Evolutionary conservation across 495 filamentous ascomycete species (phyloP), one percentile per base, ranked within the genome.

Genomic region (Xylaria flabelliformis): DNA sequence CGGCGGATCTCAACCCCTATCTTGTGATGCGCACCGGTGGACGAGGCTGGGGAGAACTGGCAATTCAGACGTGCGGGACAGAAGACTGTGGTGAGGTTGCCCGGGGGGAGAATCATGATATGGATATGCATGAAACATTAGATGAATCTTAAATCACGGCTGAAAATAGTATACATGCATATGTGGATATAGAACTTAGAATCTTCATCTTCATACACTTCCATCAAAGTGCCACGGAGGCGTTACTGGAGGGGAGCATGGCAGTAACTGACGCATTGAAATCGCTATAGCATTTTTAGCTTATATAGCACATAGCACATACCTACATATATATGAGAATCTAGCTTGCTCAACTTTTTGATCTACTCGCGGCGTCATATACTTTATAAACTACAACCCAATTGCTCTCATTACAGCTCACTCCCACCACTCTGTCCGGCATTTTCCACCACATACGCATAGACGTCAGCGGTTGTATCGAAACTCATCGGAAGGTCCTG

Each of bases 11-110:
- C 13, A 91, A 95, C 72, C 84, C 89, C 9, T 78, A 83, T 9
- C 76, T 87, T 41, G 88, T 97, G 1, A 83, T 93, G 75, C 82
- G 79, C 48, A 95, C 94, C 1, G 93, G 89, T 0, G 89, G 89
- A 8, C 78, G 82, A 51, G 85, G 83, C 7, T 96, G 94, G 93
- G 83, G 84, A 73, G 80, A 86, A 21, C 77, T 86, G 12, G 79
- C 82, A 56, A 58, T 19, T 17, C 29, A 24, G 26, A 50, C 51
- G n/a, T 21, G n/a, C 2, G 19, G 19, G 39, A 24, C 29, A 2
- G n/a, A 24, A 3, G 51, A 67, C 10, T 3, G 48, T n/a, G 36
- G 6, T 64, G 19, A 21, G 7, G 24, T 9, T 17, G 19, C 10
- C 9, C 46, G 32, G 26, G 48, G 32, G 19, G 48, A 46, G 24